A percentile compares a stretch with the other conserved stretches of the same genome.
Conservation (phyloP, 805 yeast genomes). For the Nakazawaea wyomingensis region DNA sequence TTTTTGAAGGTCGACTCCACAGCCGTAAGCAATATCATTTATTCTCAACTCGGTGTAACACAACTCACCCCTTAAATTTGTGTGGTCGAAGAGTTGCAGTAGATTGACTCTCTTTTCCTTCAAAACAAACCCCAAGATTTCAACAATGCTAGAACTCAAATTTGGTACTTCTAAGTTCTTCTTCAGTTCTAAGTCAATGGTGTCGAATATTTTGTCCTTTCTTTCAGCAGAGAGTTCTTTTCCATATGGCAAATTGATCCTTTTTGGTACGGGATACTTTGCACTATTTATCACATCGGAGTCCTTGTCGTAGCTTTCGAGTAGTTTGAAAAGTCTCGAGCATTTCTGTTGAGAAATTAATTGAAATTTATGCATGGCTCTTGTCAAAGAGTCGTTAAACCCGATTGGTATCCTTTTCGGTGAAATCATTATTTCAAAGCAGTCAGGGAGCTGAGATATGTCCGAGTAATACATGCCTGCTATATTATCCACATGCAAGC, state of each 20-base stretch:
- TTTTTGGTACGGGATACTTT: too few species aligned
- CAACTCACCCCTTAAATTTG: slow-evolving; percentile 7
- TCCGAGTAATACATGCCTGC: slow-evolving; percentile 2
- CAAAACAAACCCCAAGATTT: neutral
- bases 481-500: slow-evolving; percentile 4
- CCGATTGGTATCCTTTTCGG: neutral
- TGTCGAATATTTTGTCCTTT: slow-evolving; percentile 6
- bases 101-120: neutral
- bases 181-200: neutral
- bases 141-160: neutral
- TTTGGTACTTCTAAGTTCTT: neutral
- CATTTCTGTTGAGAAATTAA: neutral
- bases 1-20: slow-evolving; percentile 10
- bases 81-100: neutral
- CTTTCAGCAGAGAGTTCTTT: neutral
- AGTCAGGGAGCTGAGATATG: slow-evolving; percentile 6
- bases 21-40: slow-evolving; percentile 1
- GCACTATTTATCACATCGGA: neutral
- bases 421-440: neutral
- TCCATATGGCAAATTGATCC: too few species aligned
- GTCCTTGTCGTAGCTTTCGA: neutral
- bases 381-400: neutral
- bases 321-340: neutral
- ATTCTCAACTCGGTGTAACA: slow-evolving; percentile 5
- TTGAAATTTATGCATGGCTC: neutral